Percentiles rank a stretch among this genome's conserved stretches.
phyloP scores from a whole-genome alignment of 2,329 filamentous ascomycete genomes.

The Macroventuria anomochaeta region DNA sequence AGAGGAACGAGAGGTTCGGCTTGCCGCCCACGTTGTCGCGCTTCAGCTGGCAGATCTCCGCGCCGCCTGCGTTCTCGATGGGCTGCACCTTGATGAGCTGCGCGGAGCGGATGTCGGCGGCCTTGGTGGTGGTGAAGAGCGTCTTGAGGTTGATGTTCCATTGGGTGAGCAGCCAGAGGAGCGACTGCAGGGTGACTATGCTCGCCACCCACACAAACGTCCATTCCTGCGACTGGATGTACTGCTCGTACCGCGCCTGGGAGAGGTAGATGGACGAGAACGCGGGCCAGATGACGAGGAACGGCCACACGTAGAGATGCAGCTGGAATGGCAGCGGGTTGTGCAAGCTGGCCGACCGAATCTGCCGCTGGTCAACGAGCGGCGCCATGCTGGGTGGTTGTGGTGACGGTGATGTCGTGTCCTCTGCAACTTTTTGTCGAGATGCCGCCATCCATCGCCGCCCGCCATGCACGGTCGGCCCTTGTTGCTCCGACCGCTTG shows the following conservation, averaged over 20 bases:
- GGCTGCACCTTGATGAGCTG: constrained; percentile 92
- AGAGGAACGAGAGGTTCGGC: constrained; percentile 84
- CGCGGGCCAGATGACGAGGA: constrained; percentile 86
- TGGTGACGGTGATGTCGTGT: constrained; percentile 14
- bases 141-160: constrained; percentile 92
- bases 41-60: constrained; percentile 84
- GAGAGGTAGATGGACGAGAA: constrained; percentile 90
- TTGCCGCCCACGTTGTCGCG: constrained; percentile 79
- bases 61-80: constrained; percentile 82
- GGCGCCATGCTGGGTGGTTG: background rate
- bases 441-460: constrained; percentile 21
- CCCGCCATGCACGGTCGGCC: constrained; percentile 16
- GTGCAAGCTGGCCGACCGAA: constrained; percentile 85
- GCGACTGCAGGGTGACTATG: constrained; percentile 85
- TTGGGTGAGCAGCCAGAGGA: constrained; percentile 94
- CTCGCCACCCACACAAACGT: constrained; percentile 92
- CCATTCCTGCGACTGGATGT: constrained; percentile 96
- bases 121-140: constrained; percentile 78
- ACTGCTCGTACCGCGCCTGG: constrained; percentile 81
- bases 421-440: constrained; percentile 21
- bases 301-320: constrained; percentile 93
- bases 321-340: constrained; percentile 81
- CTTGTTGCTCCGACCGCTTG: constrained; percentile 6
- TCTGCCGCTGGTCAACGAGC: constrained; percentile 83
- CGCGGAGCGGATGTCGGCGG: constrained; percentile 73